phyloP scores from a whole-genome alignment of 805 yeast species.

The Maudiozyma serrabonitensis region DNA sequence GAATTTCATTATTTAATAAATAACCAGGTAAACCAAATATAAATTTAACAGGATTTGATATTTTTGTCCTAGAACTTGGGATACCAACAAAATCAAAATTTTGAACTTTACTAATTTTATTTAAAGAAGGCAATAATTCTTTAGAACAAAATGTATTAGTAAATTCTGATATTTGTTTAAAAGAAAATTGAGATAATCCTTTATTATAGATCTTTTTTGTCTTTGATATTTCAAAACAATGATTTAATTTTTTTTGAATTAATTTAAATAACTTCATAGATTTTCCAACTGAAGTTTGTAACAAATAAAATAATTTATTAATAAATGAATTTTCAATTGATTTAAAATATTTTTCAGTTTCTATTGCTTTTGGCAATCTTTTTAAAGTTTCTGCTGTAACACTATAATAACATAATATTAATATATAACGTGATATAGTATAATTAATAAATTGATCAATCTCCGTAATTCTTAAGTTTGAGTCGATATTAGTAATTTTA shows the following conservation, averaged over 20 bases:
- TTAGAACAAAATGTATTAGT: neutral
- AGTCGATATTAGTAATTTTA: neutral
- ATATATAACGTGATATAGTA: conserved; percentile 2
- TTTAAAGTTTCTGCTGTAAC: conserved; percentile 12
- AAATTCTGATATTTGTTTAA: neutral
- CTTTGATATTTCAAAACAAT: neutral
- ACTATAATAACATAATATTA: conserved; percentile 17
- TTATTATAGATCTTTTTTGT: neutral
- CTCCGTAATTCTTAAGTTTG: neutral
- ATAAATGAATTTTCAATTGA: conserved; percentile 8
- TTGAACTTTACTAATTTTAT: conserved; percentile 2
- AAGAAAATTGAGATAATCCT: neutral
- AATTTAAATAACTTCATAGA: neutral
- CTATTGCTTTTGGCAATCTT: conserved; percentile 12
- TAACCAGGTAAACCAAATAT: conserved; percentile 11
- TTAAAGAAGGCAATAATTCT: conserved; percentile 5
- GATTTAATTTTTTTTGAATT: conserved; percentile 5
- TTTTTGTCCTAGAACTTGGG: neutral
- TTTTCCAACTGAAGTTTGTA: conserved; percentile 13
- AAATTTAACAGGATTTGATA: neutral
- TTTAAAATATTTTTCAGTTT: conserved; percentile 15
- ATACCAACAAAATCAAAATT: conserved; percentile 7
- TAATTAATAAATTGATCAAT: neutral
- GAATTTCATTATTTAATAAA: conserved; percentile 14
- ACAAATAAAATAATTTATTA: conserved; percentile 13